Conservation (phyloP, 2,329 filamentous ascomycete species). For the Penicillium sp. region DNA sequence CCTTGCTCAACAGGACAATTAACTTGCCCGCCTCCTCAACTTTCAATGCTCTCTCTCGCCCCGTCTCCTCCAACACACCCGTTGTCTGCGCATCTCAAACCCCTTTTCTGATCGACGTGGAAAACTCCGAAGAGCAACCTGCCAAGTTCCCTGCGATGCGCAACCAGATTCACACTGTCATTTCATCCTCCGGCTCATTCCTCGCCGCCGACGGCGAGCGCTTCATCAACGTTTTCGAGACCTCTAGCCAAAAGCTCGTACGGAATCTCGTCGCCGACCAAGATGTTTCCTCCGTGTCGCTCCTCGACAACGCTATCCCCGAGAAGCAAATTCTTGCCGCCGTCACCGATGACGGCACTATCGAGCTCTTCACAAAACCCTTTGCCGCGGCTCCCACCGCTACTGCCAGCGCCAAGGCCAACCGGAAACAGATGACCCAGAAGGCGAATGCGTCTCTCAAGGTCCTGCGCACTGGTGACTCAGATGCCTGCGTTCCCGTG, state of each 20-base stretch:
- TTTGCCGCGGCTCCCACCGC: conserved; percentile 46
- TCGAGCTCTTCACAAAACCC: conserved; percentile 58
- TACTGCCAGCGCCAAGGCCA: conserved; percentile 51
- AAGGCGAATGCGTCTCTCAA: conserved; percentile 54
- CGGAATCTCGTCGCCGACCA: conserved; percentile 57
- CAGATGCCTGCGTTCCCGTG: conserved; percentile 49
- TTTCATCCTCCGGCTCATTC: conserved; percentile 53
- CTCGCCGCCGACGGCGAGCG: conserved; percentile 57
- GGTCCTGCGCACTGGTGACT: conserved; percentile 51
- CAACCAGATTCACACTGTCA: conserved; percentile 55
- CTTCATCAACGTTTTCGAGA: conserved; percentile 58
- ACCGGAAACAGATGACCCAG: conserved; percentile 52
- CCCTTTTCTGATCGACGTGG: conserved; percentile 53
- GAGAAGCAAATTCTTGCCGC: conserved; percentile 54
- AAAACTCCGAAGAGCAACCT: conserved; percentile 46
- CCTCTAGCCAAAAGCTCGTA: conserved; percentile 49
- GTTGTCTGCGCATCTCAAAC: conserved; percentile 59
- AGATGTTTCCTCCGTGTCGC: conserved; percentile 50
- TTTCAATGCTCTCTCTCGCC: conserved; percentile 49
- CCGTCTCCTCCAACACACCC: conserved; percentile 48
- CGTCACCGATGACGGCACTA: conserved; percentile 55
- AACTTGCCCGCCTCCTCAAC: conserved; percentile 49
- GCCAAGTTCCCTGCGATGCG: conserved; percentile 56
- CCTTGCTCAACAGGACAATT: conserved; percentile 44
- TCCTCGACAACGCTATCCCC: conserved; percentile 36